A percentile compares a stretch with the other conserved stretches of the same genome.
Evolutionary conservation across 257 asterid genomes (phyloP).

Genomic region (Scutellaria minor): DNA sequence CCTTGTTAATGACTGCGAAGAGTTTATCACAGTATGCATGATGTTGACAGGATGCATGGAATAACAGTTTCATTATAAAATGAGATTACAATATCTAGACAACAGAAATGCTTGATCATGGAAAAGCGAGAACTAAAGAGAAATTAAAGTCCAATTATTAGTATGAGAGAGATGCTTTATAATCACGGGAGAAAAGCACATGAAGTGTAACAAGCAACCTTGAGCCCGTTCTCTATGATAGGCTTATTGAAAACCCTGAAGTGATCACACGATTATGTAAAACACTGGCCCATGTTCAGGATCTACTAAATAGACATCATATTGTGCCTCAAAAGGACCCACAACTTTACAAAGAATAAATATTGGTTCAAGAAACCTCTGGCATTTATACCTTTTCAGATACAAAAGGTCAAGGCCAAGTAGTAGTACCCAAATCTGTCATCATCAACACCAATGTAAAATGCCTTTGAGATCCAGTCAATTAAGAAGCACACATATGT

Average conservation of each 20-base stretch:
- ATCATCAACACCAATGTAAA: neutral
- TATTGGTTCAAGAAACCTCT: neutral
- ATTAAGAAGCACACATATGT: slow-evolving; percentile 8
- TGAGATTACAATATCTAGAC: neutral
- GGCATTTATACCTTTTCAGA: neutral
- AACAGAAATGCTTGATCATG: slow-evolving; percentile 1
- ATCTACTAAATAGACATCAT: neutral
- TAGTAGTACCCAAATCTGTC: neutral
- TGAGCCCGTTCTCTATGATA: neutral
- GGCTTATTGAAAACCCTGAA: neutral
- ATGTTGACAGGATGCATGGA: neutral
- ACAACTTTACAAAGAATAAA: neutral
- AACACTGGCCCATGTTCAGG: neutral
- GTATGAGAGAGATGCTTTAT: too few species aligned
- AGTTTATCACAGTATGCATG: neutral
- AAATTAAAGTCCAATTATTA: too few species aligned
- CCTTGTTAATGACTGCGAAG: neutral
- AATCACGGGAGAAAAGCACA: neutral
- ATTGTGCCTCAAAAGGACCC: neutral
- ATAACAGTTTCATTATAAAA: neutral
- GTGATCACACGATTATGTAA: neutral
- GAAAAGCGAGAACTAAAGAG: neutral
- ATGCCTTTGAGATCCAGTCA: slow-evolving; percentile 7
- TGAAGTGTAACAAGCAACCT: neutral
- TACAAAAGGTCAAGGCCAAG: neutral